Evolutionary conservation across 306 rosid species (phyloP).

Genomic region (Potentilla sterilis): DNA sequence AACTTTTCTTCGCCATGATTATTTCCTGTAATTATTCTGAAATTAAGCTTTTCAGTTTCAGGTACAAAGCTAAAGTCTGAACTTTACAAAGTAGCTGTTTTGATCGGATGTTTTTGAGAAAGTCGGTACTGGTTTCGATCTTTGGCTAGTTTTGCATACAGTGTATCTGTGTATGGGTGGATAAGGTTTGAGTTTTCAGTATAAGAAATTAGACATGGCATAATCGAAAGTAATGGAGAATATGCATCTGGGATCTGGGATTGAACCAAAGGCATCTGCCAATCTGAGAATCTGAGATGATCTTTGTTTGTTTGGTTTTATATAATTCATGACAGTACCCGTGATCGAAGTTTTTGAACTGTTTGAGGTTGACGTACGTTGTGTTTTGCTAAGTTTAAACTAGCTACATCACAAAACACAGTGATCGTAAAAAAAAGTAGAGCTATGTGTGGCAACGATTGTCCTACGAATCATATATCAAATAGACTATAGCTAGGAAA

Average conservation of each 20-base stretch:
- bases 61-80: background rate
- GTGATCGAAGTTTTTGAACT: slow-evolving; percentile 8
- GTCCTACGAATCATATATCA: no score
- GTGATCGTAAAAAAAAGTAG: background rate
- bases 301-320: background rate
- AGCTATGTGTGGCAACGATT: no score
- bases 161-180: background rate
- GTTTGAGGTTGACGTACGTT: slow-evolving; percentile 3
- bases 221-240: background rate
- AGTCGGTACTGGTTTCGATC: background rate
- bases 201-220: background rate
- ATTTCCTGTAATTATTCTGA: background rate
- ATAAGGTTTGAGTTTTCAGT: background rate
- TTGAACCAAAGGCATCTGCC: background rate
- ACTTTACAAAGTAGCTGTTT: background rate
- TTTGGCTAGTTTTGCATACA: background rate
- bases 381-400: no score
- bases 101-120: background rate
- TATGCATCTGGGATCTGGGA: slow-evolving; percentile 2
- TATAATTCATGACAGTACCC: background rate
- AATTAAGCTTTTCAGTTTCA: background rate
- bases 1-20: background rate
- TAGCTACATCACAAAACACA: background rate
- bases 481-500: no score
- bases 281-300: background rate